Evolutionary conservation across 1,139 yeast genomes (phyloP).

Genomic region (Protomyces macrosporus): DNA sequence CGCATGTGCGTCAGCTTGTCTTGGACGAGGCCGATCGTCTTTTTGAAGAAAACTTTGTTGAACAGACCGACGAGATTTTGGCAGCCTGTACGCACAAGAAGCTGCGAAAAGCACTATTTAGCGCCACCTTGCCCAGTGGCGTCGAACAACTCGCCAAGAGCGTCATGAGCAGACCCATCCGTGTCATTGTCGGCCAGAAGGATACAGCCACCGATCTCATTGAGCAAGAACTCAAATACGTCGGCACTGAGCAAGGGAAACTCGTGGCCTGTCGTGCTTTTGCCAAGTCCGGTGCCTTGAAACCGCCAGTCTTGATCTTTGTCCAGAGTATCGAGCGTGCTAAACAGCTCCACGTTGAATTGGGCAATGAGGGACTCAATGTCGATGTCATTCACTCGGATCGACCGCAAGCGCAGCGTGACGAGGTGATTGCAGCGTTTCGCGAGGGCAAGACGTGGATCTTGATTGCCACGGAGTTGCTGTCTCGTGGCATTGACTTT

Average conservation of each 20-base stretch:
- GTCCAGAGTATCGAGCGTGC: conserved; percentile 91
- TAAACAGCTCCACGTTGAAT: conserved; percentile 86
- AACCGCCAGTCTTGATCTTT: conserved; percentile 89
- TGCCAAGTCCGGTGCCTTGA: conserved; percentile 69
- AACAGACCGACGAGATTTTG: conserved; percentile 82
- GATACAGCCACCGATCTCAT: conserved; percentile 85
- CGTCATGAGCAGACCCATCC: conserved; percentile 77
- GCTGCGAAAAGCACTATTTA: conserved; percentile 65
- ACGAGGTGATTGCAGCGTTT: conserved; percentile 74
- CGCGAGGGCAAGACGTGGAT: conserved; percentile 93
- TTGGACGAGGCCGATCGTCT: conserved; percentile 96
- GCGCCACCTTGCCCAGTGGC: conserved; percentile 92
- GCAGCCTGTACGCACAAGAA: conserved; percentile 56
- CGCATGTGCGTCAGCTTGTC: conserved; percentile 63
- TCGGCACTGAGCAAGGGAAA: conserved; percentile 95
- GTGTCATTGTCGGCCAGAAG: conserved; percentile 86
- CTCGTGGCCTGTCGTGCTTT: conserved; percentile 83
- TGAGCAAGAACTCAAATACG: conserved; percentile 75
- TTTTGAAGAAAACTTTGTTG: conserved; percentile 83
- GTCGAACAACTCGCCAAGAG: conserved; percentile 84
- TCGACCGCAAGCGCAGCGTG: conserved; percentile 83
- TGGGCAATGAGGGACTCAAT: conserved; percentile 80
- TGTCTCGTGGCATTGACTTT: conserved; percentile 95
- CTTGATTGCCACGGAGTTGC: conserved; percentile 88
- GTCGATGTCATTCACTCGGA: conserved; percentile 97